Evolutionary conservation across 345 rosid genomes (phyloP).

Genomic region (Corchorus capsularis): DNA sequence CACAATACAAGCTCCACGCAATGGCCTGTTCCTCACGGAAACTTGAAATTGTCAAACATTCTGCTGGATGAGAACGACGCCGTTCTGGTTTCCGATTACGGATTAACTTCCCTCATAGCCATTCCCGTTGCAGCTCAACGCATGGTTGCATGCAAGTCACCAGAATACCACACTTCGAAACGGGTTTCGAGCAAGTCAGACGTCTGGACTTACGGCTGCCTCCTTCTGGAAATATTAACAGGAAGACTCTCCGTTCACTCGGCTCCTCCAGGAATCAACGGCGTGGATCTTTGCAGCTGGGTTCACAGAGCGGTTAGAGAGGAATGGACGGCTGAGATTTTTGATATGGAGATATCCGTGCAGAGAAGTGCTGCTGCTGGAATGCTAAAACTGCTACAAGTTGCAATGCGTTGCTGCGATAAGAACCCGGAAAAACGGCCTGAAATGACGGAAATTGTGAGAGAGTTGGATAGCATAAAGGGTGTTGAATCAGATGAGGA

Average conservation of each 20-base stretch:
- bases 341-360: conserved; percentile 46
- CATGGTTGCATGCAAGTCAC: conserved; percentile 48
- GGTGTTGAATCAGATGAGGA: conserved; percentile 31
- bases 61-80: conserved; percentile 42
- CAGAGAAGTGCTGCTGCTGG: conserved; percentile 39
- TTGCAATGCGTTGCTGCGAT: conserved; percentile 51
- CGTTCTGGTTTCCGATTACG: conserved; percentile 51
- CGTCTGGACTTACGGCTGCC: conserved; percentile 57
- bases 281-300: conserved; percentile 57
- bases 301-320: conserved; percentile 61
- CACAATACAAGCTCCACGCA: conserved; percentile 16
- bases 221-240: conserved; percentile 53
- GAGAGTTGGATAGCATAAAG: conserved; percentile 36
- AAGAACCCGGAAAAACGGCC: conserved; percentile 52
- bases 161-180: conserved; percentile 41
- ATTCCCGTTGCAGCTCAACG: conserved; percentile 42
- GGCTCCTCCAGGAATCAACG: conserved; percentile 49
- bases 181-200: conserved; percentile 47
- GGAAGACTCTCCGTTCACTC: conserved; percentile 37
- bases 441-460: conserved; percentile 45
- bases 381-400: conserved; percentile 48
- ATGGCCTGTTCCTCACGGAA: conserved; percentile 47
- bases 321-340: conserved; percentile 67
- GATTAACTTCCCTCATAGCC: conserved; percentile 45
- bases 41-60: conserved; percentile 60